Conservation (phyloP, 164 flowering plant genomes). For the Chimonanthus salicifolius region DNA sequence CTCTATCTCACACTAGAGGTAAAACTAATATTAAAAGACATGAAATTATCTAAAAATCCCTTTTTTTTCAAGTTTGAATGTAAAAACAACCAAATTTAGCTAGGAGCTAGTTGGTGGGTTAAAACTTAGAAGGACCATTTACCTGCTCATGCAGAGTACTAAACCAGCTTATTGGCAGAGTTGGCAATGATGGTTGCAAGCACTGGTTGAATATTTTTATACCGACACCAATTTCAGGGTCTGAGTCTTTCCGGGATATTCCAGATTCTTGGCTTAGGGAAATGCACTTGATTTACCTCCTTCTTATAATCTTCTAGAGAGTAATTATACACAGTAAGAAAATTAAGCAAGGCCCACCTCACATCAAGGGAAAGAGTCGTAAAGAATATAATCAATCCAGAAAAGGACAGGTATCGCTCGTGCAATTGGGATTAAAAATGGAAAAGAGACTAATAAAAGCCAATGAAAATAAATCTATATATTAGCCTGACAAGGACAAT, state of each 20-base stretch:
- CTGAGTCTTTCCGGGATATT: not conserved
- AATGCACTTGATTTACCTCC: not conserved
- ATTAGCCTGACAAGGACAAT: not conserved
- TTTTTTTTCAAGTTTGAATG: no score
- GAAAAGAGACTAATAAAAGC: not conserved
- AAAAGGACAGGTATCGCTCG: not conserved
- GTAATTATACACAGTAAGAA: not conserved
- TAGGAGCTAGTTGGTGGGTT: not conserved
- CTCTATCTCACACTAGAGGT: no score
- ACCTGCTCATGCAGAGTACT: not conserved
- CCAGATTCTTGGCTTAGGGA: not conserved
- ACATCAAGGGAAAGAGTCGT: not conserved
- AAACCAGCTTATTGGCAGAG: not conserved
- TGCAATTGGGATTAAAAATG: not conserved
- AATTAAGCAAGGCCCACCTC: not conserved
- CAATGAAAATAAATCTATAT: not conserved
- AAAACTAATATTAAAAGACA: no score
- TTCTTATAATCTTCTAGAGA: not conserved
- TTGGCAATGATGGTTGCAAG: not conserved
- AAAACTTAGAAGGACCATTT: no score
- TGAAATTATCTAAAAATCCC: no score
- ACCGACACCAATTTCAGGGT: not conserved
- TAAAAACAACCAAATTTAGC: no score
- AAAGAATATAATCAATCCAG: not conserved
- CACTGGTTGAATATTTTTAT: not conserved